phyloP scores from a whole-genome alignment of 148 eudicot genomes.

The Drosera capensis region DNA sequence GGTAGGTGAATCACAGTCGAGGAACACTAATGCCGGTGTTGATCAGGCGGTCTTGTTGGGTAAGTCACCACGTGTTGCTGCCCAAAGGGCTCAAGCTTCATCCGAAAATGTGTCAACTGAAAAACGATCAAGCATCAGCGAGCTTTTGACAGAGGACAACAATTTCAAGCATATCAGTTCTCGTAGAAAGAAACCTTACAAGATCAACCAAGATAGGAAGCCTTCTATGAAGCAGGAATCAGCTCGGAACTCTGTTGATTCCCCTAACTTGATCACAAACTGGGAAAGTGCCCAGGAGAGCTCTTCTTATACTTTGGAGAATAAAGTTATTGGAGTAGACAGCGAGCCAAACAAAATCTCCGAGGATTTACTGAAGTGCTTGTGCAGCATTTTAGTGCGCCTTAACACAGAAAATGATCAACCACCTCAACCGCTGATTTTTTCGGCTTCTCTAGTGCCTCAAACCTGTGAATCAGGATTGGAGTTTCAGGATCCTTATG shows the following conservation, averaged over 20 bases:
- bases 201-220: constrained; percentile 15
- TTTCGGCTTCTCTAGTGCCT: constrained; percentile 22
- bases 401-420: constrained; percentile 39
- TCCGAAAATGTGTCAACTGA: constrained; percentile 20
- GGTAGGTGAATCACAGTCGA: not conserved
- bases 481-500: constrained; percentile 52
- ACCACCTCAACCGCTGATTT: constrained; percentile 17
- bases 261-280: constrained; percentile 17
- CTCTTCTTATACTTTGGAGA: constrained; percentile 27
- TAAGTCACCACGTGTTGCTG: constrained; percentile 16
- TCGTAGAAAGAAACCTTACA: constrained; percentile 14
- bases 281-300: constrained; percentile 30
- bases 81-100: constrained; percentile 29
- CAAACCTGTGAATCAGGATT: constrained; percentile 11
- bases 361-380: constrained; percentile 67
- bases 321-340: constrained; percentile 20
- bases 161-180: not conserved
- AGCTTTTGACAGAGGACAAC: not conserved
- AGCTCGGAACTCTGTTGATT: constrained; percentile 17
- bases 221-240: constrained; percentile 30
- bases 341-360: constrained; percentile 64
- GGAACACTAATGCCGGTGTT: not conserved
- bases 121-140: constrained; percentile 12
- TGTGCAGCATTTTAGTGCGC: constrained; percentile 55
- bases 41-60: not conserved